A percentile compares a stretch with the other conserved stretches of the same genome.
These are phyloP conservation scores for Arabidopsis suecica DNA, from an alignment of 345 rosid species.

Conservation along the genomic window DNA sequence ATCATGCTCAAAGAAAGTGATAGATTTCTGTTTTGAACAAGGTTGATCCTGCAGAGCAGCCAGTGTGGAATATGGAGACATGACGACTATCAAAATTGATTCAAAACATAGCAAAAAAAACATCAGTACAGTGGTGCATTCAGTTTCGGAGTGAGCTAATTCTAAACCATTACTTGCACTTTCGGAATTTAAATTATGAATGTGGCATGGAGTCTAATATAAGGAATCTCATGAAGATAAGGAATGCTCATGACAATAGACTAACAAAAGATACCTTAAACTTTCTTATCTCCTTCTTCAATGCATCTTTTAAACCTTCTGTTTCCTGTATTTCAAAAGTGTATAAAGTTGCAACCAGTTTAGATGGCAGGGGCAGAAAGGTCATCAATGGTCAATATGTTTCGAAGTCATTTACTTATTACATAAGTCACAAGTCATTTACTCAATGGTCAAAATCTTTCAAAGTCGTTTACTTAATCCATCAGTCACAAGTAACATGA, in stretches of 20 bases:
- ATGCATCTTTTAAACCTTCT: constrained; percentile 67
- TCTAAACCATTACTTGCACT: constrained; percentile 30
- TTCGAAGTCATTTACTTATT: constrained; percentile 6
- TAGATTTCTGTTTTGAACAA: constrained; percentile 51
- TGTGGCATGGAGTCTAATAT: neutral
- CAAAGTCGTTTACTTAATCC: constrained; percentile 7
- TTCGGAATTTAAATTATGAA: constrained; percentile 16
- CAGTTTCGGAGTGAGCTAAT: constrained; percentile 16
- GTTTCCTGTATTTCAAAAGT: constrained; percentile 61
- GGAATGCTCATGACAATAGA: neutral
- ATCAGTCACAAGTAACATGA: constrained; percentile 11
- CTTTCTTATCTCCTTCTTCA: constrained; percentile 73
- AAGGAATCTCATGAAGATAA: neutral
- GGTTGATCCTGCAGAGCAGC: constrained; percentile 67
- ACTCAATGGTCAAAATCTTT: constrained; percentile 9
- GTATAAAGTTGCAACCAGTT: constrained; percentile 30
- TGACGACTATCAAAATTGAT: constrained; percentile 34
- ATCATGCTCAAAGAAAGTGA: constrained; percentile 52
- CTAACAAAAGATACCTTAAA: constrained; percentile 64
- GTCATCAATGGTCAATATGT: constrained; percentile 12
- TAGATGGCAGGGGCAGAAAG: constrained; percentile 31
- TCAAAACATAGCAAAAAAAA: constrained; percentile 29
- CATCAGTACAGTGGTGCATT: constrained; percentile 29
- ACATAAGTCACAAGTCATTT: neutral
- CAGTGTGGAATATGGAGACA: constrained; percentile 45